Evolutionary conservation across 2,329 filamentous ascomycete species (phyloP).

Genomic region (Claviceps fusiformis): DNA sequence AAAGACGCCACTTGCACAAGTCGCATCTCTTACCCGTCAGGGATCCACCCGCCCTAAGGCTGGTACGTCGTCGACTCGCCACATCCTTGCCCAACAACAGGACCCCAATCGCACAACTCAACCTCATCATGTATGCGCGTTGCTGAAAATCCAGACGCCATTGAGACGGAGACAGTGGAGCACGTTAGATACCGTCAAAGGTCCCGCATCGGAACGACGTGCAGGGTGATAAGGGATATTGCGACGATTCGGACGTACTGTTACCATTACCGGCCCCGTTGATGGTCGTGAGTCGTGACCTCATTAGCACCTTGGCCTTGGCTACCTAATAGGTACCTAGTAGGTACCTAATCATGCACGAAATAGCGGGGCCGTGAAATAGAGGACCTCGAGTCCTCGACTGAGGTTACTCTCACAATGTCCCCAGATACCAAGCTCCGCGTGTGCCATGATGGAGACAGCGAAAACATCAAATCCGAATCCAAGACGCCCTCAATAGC

Average conservation of each 20-base stretch:
- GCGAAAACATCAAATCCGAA: conserved; percentile 2
- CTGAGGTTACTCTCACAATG: conserved; percentile 6
- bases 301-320: neutral
- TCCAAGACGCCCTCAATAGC: neutral
- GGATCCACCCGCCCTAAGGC: neutral
- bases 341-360: conserved; percentile 1
- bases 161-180: neutral
- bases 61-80: neutral
- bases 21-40: neutral
- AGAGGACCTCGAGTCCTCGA: conserved; percentile 1
- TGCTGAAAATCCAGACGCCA: neutral
- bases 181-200: neutral
- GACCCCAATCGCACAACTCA: neutral
- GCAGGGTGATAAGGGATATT: neutral
- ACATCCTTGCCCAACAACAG: neutral
- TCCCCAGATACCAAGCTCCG: conserved; percentile 1
- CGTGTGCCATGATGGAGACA: conserved; percentile 8
- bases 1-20: neutral
- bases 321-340: too few relatives aligned
- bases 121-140: neutral
- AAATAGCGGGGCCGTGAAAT: conserved; percentile 3
- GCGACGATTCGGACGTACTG: conserved; percentile 3
- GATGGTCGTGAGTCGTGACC: neutral
- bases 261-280: neutral
- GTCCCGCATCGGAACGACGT: neutral